Conservation (phyloP, 345 rosid genomes). For the Luvunga scandens region DNA sequence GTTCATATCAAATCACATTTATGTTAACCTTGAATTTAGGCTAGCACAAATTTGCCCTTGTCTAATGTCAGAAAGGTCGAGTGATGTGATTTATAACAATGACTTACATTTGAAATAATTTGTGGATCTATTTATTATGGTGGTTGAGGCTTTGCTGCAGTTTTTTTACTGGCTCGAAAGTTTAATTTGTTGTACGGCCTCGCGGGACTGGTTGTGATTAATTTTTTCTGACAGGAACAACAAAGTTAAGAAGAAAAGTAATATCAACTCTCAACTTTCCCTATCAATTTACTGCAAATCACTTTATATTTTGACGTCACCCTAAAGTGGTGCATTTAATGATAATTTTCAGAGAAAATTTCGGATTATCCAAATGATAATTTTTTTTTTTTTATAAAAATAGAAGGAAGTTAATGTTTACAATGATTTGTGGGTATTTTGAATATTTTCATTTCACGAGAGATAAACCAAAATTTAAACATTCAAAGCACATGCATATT, state of each 20-base stretch:
- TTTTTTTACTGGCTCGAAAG: not conserved
- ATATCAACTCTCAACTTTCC: too few species aligned
- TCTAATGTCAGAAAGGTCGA: too few species aligned
- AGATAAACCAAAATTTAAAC: not conserved
- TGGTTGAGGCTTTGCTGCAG: not conserved
- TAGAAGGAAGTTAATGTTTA: too few species aligned
- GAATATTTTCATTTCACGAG: too few species aligned
- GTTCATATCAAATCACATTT: too few species aligned
- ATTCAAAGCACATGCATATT: too few species aligned
- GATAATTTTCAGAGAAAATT: not conserved
- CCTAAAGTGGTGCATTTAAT: not conserved
- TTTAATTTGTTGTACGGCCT: not conserved
- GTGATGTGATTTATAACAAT: not conserved
- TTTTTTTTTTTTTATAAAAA: too few species aligned
- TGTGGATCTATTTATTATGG: not conserved
- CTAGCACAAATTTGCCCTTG: too few species aligned
- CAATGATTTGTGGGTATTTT: too few species aligned
- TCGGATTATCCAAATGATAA: too few species aligned
- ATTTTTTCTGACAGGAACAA: not conserved
- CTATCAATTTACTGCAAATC: not conserved
- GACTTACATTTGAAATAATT: not conserved
- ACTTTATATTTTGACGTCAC: not conserved
- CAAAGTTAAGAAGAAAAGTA: not conserved
- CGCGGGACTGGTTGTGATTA: not conserved
- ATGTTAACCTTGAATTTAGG: too few species aligned